A percentile compares a stretch with the other conserved stretches of the same genome.
These are phyloP conservation scores for Penicillium diatomitis DNA, from an alignment of 495 filamentous ascomycete genomes.

Conservation along the genomic window DNA sequence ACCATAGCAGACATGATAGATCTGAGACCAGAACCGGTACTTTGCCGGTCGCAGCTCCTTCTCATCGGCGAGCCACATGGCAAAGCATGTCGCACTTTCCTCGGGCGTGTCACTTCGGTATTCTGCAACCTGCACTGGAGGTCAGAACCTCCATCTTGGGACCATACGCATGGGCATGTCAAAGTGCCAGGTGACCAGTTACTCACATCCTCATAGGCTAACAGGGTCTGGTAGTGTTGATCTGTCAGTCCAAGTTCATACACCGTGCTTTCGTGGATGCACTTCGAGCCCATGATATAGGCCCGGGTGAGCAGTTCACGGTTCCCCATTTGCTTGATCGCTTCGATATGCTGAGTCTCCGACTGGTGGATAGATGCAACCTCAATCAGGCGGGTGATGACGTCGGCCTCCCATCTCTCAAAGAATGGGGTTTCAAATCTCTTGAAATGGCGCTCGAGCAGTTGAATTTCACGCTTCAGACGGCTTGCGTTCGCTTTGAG, in stretches of 20 bases:
- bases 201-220: conserved; percentile 27
- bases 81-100: conserved; percentile 25
- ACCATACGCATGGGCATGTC: neutral
- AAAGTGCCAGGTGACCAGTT: neutral
- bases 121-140: conserved; percentile 15
- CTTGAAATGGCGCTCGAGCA: conserved; percentile 22
- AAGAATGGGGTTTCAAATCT: conserved; percentile 22
- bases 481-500: conserved; percentile 12
- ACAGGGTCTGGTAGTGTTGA: conserved; percentile 20
- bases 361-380: conserved; percentile 20
- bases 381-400: conserved; percentile 31
- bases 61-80: conserved; percentile 24
- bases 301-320: conserved; percentile 16
- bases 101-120: conserved; percentile 28
- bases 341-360: neutral
- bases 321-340: neutral
- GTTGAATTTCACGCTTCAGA: conserved; percentile 20
- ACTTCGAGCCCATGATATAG: conserved; percentile 20
- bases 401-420: conserved; percentile 30
- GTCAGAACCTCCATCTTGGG: too few species aligned
- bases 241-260: conserved; percentile 18
- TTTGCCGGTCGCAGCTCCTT: conserved; percentile 14
- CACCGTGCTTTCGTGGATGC: conserved; percentile 16
- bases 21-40: conserved; percentile 26
- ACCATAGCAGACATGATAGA: conserved; percentile 32